Evolutionary conservation across 75 land plant species (phyloP), one percentile per base, ranked within the genome.

Genomic region (Ceratopteris richardii): DNA sequence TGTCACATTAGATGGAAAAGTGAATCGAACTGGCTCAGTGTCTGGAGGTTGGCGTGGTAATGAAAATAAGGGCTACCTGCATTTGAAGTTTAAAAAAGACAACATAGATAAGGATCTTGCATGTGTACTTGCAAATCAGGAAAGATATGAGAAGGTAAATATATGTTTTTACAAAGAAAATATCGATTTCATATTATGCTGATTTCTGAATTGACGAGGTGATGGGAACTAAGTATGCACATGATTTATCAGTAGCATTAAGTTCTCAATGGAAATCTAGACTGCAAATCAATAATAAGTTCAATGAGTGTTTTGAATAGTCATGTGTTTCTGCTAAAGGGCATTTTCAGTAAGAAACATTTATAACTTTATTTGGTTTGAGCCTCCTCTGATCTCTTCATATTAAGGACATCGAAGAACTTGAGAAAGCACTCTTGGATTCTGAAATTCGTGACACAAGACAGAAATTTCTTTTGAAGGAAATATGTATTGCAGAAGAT

Each of bases 31-130:
- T 44, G 64, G 69, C 5, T 66, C 69, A 21, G 43, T 66, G 26
- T 39, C 69, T 18, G 54, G 69, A 48, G 64, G 64, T 17, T 66
- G 64, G 64, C 65, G 69, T 25, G 66, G 69, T 37, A 48, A 59
- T 50, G 11, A 28, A 29, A 48, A 47, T 13, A 59, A 37, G 16
- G 28, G 51, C 26, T 66, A 61, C 47, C 41, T 66, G 17, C 41
- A 59, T 42, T 2, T 53, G 26, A 66, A 66, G 44, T 43, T 47
- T 47, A 29, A 60, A 21, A 26, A 66, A 56, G 69, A 59, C 3
- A 37, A 44, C 29, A 26, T 29, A 29, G 50, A 66, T 7, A 18
- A 19, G 17, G 27, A 59, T 19, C 21, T 66, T 30, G 25, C 42
- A 12, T 58, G 41, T 0, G 1, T 31, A 20, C 12, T 42, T 22